Conservation (phyloP, 129 eudicot species). For the Apium graveolens region DNA sequence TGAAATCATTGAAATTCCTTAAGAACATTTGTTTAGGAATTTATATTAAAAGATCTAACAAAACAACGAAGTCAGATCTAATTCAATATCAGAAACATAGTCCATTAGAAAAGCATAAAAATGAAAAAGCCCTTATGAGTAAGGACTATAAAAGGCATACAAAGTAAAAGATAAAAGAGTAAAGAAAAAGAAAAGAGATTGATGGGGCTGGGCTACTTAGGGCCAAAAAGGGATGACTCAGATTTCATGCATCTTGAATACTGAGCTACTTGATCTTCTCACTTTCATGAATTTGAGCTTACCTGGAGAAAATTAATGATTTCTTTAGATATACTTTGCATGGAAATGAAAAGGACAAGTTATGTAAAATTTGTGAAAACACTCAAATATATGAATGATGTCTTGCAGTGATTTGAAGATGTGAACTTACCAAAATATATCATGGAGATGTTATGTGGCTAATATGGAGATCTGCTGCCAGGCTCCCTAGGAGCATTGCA, state of each 20-base stretch:
- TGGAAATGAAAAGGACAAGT: no score
- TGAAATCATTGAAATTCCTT: no score
- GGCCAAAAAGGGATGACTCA: slow-evolving; percentile 36
- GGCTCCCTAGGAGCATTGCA: slow-evolving; percentile 92
- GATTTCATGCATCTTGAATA: slow-evolving; percentile 13
- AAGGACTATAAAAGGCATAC: slow-evolving; percentile 3
- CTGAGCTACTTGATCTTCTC: slow-evolving; percentile 46
- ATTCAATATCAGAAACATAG: background rate
- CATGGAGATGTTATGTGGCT: slow-evolving; percentile 27
- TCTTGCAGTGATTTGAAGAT: background rate
- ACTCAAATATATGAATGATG: no score
- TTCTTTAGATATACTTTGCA: no score
- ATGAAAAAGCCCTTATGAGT: background rate
- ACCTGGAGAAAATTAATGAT: slow-evolving; percentile 22
- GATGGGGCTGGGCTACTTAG: slow-evolving; percentile 22
- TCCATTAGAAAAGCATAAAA: background rate
- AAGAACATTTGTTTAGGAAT: no score
- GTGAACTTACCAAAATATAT: slow-evolving; percentile 26
- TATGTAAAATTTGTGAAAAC: no score
- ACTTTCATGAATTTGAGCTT: slow-evolving; percentile 19
- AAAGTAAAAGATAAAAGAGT: background rate
- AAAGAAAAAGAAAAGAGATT: slow-evolving; percentile 25
- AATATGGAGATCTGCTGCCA: slow-evolving; percentile 50
- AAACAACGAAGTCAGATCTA: slow-evolving; percentile 2
- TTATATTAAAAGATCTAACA: background rate